Evolutionary conservation across 805 yeast genomes (phyloP).

Genomic region (Maudiozyma saulgeensis): DNA sequence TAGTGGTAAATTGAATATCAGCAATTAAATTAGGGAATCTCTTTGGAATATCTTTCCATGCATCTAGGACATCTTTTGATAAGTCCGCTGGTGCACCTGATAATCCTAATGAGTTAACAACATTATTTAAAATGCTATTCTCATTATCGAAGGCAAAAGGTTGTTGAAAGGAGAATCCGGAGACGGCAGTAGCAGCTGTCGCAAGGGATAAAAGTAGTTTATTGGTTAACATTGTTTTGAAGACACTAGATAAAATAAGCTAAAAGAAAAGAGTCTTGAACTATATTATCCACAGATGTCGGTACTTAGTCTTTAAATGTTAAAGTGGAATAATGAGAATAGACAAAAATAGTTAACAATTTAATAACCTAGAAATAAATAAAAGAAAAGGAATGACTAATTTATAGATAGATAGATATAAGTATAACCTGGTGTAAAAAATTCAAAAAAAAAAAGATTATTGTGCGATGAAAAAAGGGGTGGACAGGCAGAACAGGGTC

Average conservation of each 20-base stretch:
- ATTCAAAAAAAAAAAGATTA: too few relatives aligned
- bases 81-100: slow-evolving; percentile 12
- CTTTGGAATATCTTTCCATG: slow-evolving; percentile 58
- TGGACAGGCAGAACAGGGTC: too few relatives aligned
- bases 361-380: too few relatives aligned
- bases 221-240: background rate
- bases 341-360: too few relatives aligned
- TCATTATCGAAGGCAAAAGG: slow-evolving; percentile 21
- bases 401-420: too few relatives aligned
- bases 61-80: slow-evolving; percentile 38
- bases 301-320: too few relatives aligned
- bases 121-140: slow-evolving; percentile 33
- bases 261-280: background rate
- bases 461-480: too few relatives aligned
- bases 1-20: slow-evolving; percentile 40
- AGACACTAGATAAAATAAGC: background rate
- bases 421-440: too few relatives aligned
- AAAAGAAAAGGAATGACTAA: too few relatives aligned
- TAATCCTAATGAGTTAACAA: slow-evolving; percentile 36
- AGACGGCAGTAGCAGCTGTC: slow-evolving; percentile 2
- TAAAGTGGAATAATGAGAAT: too few relatives aligned
- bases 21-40: slow-evolving; percentile 49
- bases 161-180: slow-evolving; percentile 28
- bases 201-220: slow-evolving; percentile 6
- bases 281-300: background rate